These are phyloP conservation scores for Glomus cerebriforme DNA, from an alignment of 192 early-diverging fungal species.

Conservation along the genomic window DNA sequence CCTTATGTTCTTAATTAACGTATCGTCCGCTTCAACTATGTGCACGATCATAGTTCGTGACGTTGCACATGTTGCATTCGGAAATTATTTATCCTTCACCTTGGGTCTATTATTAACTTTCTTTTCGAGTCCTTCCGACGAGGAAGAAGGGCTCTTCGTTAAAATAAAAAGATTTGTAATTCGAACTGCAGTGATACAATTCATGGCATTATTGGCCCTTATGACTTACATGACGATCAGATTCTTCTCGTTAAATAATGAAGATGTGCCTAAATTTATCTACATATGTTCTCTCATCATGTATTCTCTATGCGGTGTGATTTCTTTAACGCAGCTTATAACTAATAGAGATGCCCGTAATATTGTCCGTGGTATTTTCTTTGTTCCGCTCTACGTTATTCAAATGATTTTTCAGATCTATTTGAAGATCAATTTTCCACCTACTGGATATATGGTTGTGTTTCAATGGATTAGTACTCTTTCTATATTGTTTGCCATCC, in stretches of 20 bases:
- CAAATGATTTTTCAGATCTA: constrained; percentile 18
- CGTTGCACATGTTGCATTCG: neutral
- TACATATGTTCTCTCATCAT: neutral
- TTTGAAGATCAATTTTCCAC: neutral
- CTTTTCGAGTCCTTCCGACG: neutral
- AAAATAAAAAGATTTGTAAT: neutral
- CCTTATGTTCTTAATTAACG: neutral
- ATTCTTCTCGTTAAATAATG: constrained; percentile 9
- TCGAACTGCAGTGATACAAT: constrained; percentile 7
- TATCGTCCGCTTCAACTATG: neutral
- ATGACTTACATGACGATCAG: constrained; percentile 11
- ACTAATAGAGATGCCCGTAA: neutral
- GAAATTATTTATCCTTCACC: constrained; percentile 17
- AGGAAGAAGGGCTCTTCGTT: neutral
- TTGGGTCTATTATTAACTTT: neutral
- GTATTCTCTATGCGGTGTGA: constrained; percentile 10
- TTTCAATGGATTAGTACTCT: constrained; percentile 12
- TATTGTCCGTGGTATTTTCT: neutral
- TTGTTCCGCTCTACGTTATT: neutral
- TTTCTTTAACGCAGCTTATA: constrained; percentile 8
- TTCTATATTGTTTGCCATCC: constrained; percentile 4
- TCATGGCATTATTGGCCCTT: neutral
- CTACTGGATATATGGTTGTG: constrained; percentile 1
- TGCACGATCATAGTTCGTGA: neutral
- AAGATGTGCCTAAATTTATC: neutral